phyloP scores from a whole-genome alignment of 2,329 filamentous ascomycete genomes.

The Juglanconis juglandina region DNA sequence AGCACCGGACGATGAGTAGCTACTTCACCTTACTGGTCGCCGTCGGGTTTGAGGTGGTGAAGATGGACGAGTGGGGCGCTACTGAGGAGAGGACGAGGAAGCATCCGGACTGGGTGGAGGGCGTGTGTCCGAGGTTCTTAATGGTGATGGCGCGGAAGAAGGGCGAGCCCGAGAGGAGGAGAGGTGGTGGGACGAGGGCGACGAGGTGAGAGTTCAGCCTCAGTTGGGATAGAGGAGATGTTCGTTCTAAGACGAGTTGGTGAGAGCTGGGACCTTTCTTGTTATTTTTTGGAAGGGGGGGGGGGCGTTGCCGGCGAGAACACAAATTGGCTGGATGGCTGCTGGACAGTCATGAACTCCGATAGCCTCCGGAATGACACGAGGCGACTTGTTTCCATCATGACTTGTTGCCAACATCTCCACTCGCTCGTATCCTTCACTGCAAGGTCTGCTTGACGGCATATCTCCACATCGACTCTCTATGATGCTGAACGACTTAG shows the following conservation, averaged over 20 bases:
- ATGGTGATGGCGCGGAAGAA: conserved; percentile 18
- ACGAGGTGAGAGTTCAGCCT: neutral
- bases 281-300: no score
- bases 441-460: no score
- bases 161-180: neutral
- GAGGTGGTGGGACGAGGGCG: neutral
- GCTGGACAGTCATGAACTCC: no score
- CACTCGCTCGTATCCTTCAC: no score
- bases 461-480: no score
- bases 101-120: conserved; percentile 22
- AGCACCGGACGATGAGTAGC: conserved; percentile 42
- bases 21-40: conserved; percentile 36
- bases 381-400: no score
- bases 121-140: conserved; percentile 19
- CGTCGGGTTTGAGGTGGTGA: conserved; percentile 35
- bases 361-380: no score
- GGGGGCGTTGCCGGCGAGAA: no score
- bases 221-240: neutral
- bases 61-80: conserved; percentile 35
- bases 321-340: no score
- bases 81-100: conserved; percentile 22
- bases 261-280: neutral
- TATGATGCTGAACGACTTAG: no score
- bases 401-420: no score
- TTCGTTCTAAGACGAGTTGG: no score